Evolutionary conservation across 495 filamentous ascomycete species (phyloP).

Genomic region (Penicillium atrosanguineum): DNA sequence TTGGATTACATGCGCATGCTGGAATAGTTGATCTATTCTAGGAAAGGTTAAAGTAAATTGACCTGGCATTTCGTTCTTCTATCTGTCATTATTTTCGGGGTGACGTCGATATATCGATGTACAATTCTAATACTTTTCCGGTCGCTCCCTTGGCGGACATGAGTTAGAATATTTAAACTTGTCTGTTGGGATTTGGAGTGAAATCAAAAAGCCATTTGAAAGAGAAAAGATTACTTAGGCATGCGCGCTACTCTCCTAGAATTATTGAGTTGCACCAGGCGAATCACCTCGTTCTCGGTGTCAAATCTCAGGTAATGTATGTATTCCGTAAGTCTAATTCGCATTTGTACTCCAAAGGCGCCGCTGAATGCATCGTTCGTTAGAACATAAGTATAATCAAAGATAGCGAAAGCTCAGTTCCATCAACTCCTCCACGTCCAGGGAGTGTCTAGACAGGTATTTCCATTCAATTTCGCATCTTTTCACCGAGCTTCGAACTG

Average conservation of each 20-base stretch:
- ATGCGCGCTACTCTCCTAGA: neutral
- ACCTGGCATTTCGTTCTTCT: neutral
- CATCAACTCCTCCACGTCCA: constrained; percentile 10
- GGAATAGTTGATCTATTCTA: neutral
- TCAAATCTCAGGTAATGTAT: constrained; percentile 1
- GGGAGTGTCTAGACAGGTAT: neutral
- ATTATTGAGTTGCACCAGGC: neutral
- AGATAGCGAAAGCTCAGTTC: constrained; percentile 4
- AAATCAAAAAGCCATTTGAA: neutral
- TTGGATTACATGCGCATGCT: neutral
- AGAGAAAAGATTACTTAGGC: neutral
- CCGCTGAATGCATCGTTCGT: constrained; percentile 31
- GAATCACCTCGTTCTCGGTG: neutral
- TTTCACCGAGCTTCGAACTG: constrained; percentile 90
- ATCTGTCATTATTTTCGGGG: neutral
- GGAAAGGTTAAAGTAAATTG: neutral
- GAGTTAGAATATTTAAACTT: neutral
- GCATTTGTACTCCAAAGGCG: constrained; percentile 27
- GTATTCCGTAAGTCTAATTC: constrained; percentile 11
- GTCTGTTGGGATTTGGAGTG: neutral
- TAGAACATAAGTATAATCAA: constrained; percentile 11
- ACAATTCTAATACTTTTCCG: neutral
- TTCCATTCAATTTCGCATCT: neutral
- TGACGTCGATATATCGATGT: neutral
- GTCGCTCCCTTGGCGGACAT: neutral